These are phyloP conservation scores for Sorghum bicolor DNA, from an alignment of 176 grass and related monocot genomes.

Conservation along the genomic window Sorghum_bicolor_NCBIv3 NC_012873.2:385501-386000, in stretches of 20 bases:
- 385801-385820: constrained; percentile 28
- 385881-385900: neutral
- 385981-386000: too few relatives aligned
- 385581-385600: constrained; percentile 32
- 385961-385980: too few relatives aligned
- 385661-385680: neutral
- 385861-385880: neutral
- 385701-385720: constrained; percentile 28
- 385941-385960: too few relatives aligned
- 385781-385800: neutral
- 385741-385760: constrained; percentile 20
- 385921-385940: neutral
- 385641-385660: neutral
- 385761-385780: constrained; percentile 18
- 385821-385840: constrained; percentile 31
- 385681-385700: constrained; percentile 24
- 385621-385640: constrained; percentile 23
- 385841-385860: neutral
- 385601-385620: constrained; percentile 51
- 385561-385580: constrained; percentile 32
- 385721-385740: constrained; percentile 28
- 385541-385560: constrained; percentile 18
- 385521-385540: constrained; percentile 37
- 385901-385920: neutral
- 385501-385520: constrained; percentile 42